Evolutionary conservation across 257 asterid species (phyloP).

Genomic region (Ocimum tenuiflorum): DNA sequence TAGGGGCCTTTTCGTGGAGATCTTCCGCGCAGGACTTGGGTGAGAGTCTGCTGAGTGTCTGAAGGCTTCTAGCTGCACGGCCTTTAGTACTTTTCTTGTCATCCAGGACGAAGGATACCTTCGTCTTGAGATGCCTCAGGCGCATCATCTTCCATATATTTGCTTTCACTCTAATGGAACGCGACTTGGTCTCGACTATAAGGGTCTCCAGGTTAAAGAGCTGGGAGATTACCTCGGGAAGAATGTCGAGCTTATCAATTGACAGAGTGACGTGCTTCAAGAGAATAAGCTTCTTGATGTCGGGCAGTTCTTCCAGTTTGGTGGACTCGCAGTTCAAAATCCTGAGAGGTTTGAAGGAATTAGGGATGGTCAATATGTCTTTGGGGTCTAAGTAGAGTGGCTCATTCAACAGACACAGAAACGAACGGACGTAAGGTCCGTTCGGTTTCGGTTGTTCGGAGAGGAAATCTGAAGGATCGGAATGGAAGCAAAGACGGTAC

Average conservation of each 20-base stretch:
- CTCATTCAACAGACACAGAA: not conserved
- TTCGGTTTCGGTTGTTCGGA: not conserved
- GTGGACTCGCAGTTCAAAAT: not conserved
- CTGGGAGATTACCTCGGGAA: not conserved
- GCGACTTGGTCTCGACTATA: not conserved
- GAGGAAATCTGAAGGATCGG: not conserved
- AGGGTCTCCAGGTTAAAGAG: not conserved
- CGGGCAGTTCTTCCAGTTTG: not conserved
- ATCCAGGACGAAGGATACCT: not conserved
- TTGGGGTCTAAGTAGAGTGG: not conserved
- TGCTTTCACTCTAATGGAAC: not conserved
- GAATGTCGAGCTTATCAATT: not conserved
- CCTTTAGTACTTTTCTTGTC: not conserved
- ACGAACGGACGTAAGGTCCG: not conserved
- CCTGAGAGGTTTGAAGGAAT: not conserved
- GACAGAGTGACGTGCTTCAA: not conserved
- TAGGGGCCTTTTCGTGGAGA: not conserved
- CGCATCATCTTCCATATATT: too few relatives aligned
- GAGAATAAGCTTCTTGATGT: not conserved
- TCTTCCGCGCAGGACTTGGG: not conserved
- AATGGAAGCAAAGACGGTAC: not conserved
- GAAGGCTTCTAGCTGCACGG: not conserved
- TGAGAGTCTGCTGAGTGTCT: not conserved
- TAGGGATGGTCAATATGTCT: not conserved
- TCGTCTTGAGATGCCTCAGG: not conserved